Base-by-base conservation (phyloP, 176 grass and related monocot species). In the Pharus latifolius region DNA sequence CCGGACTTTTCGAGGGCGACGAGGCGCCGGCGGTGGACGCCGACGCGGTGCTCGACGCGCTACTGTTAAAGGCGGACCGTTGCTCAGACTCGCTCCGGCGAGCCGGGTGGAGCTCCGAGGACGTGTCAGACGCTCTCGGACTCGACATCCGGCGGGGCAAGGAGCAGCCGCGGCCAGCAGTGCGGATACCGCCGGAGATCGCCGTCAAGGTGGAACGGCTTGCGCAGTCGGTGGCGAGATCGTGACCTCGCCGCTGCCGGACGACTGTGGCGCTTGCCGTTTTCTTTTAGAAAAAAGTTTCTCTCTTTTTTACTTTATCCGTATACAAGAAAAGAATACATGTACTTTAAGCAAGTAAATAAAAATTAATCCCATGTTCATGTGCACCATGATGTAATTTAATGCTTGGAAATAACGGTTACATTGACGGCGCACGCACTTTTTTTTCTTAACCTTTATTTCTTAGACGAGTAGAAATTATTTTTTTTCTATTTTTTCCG, bases 21-120 rank as follows among this genome's bases (percentile, higher is more conserved):
- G 79, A 87, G 2, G 61, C 37, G 8, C 35, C 60, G 0, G 6
- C 60, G 16, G 60, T 85, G 46, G 86, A 95, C 73, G 12, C 74
- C 13, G 78, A 90, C 23, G 80, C 80, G 1, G 80, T 63, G 12
- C 83, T 95, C 3, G 91, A 95, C 53, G 83, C 76, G 22, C 74
- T 95, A 3, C 76, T 95, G 20, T 79, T 95, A 23, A 89, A 84
- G 65, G 72, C 80, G 4, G 86, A 86, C 14, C 76, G 79, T 25
- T 95, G 73, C 72, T 95, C 91, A 6, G 76, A 87, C 80, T 87
- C 83, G 19, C 86, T 95, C 49, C 64, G 80, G 13, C 66, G 80
- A 6, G 83, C 91, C 7, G 91, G 91, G 6, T 95, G 91, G 91
- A 95, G 80, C 80, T 78, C 86, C 14, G 84, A 96, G 63, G 92